Evolutionary conservation across 768 basidiomycete species (phyloP).

Genomic region (Termitomyces sp.): DNA sequence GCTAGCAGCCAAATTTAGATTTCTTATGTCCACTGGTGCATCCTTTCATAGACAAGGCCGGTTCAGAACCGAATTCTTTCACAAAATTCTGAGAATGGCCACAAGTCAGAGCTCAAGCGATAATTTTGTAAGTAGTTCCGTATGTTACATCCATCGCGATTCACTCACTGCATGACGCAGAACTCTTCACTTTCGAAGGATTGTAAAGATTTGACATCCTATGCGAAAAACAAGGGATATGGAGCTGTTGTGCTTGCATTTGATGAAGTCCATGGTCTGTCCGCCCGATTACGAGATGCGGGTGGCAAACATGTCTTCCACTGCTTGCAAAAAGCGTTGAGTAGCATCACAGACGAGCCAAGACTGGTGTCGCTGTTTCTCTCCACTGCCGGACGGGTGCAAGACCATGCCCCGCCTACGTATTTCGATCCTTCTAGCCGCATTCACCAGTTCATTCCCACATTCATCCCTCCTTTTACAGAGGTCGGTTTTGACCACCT

Average conservation of each 20-base stretch:
- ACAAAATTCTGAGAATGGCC: no score
- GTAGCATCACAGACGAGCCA: rapidly evolving
- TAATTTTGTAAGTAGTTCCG: not conserved
- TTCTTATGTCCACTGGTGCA: no score
- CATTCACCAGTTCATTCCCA: rapidly evolving
- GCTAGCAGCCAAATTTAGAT: no score
- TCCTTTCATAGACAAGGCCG: no score
- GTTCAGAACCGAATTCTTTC: no score
- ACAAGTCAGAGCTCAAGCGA: not conserved
- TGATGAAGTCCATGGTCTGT: not conserved
- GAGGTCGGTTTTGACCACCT: not conserved
- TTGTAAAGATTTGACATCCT: not conserved
- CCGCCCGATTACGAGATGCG: rapidly evolving
- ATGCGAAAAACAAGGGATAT: not conserved
- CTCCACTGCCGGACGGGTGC: not conserved
- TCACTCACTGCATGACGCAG: not conserved
- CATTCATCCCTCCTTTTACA: not conserved
- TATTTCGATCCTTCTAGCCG: not conserved
- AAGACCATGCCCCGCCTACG: not conserved
- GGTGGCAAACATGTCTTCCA: not conserved
- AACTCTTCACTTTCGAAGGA: not conserved
- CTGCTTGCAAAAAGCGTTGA: not conserved
- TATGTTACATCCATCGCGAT: not conserved
- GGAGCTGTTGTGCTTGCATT: not conserved
- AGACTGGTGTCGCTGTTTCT: not conserved